Evolutionary conservation across 495 filamentous ascomycete species (phyloP), one percentile per base, ranked within the genome.

Genomic region (Cercophora scortea): DNA sequence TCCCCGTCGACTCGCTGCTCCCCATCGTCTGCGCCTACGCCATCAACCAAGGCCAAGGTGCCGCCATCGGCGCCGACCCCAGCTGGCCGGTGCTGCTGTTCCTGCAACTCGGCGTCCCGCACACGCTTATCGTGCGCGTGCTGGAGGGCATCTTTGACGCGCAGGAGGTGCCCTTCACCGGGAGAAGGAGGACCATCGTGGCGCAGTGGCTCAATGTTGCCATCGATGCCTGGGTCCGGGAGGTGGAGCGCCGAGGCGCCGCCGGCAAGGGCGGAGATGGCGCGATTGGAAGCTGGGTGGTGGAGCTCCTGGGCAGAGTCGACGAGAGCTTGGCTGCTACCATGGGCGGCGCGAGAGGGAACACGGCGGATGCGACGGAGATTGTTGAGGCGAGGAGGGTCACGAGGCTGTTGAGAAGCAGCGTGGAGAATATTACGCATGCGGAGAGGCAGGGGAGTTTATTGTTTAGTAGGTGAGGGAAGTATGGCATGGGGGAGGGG

Each of bases 1-100:
- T 98, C 71, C 86, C 87, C 8, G 74, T 81, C 8, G 65, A 71
- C 40, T 58, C 67, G 6, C 61, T 80, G 0, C 73, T 90, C 25
- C 87, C 86, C 2, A 80, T 90, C 63, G 74, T 98, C 8, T 86
- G 90, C 68, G 74, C 72, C 18, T 95, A 93, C 64, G 79, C 87
- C 1, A 66, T 89, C 45, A 83, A 90, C 56, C 71, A 86, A 55
- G 82, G 87, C 53, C 81, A 83, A 52, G 76, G 81, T 46, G 76
- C 80, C 9, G 80, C 79, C 35, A 83, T 88, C 6, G 68, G 63
- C 0, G 72, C 71, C 49, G 69, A 76, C 35, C 66, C 83, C 10
- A 81, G 78, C 51, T 98, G 93, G 93, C 84, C 92, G 1, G 74
- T 93, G 32, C 83, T 90, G 62, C 71, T 89, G 2, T 87, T 97